Conservation (phyloP, 345 rosid species). For the Bruguiera sexangula region DNA sequence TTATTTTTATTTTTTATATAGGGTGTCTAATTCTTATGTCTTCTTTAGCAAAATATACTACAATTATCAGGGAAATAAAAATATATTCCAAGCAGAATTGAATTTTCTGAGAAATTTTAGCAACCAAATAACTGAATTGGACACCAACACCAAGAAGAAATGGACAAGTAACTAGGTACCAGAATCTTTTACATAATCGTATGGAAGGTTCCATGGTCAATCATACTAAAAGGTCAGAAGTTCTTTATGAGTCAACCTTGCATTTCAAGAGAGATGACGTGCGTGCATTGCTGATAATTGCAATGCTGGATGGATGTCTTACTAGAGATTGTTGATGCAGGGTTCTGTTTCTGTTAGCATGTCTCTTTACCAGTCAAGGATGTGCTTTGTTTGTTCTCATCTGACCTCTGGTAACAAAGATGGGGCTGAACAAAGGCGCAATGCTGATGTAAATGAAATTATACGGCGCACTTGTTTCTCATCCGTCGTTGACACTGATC, state of each 20-base stretch:
- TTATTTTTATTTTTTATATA: no score
- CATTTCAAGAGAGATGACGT: background rate
- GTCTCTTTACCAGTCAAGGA: conserved; percentile 80
- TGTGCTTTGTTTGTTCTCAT: conserved; percentile 98
- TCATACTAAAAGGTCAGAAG: background rate
- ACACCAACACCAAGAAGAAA: no score
- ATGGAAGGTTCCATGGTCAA: no score
- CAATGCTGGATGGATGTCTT: conserved; percentile 13
- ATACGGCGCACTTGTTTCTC: conserved; percentile 73
- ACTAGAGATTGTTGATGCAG: conserved; percentile 46
- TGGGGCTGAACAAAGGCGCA: conserved; percentile 86
- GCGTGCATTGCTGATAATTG: background rate
- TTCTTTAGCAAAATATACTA: background rate
- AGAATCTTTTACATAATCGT: no score
- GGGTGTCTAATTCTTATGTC: no score
- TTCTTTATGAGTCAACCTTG: no score
- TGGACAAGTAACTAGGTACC: no score
- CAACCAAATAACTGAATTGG: no score
- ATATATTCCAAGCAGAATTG: no score
- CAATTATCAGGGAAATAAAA: background rate
- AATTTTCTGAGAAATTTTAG: no score
- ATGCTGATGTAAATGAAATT: conserved; percentile 85
- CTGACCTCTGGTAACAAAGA: conserved; percentile 94
- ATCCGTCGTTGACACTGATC: conserved; percentile 57
- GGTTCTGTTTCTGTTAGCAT: conserved; percentile 97